Conservation (phyloP, 352 stramenopile genomes). For the Elongisporangium undulatum region DNA sequence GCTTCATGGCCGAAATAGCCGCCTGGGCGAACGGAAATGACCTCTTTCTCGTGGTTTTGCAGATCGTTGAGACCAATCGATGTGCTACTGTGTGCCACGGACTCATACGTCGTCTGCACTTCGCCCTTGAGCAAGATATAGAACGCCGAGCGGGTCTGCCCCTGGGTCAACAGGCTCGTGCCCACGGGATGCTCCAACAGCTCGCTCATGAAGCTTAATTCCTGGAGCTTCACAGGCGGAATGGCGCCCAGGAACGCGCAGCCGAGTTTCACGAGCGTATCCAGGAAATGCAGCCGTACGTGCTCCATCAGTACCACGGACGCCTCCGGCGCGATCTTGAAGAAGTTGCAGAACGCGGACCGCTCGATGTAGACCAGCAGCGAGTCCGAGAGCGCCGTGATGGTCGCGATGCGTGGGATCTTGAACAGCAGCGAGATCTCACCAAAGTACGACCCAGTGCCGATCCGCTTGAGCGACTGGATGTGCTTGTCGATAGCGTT, state of each 20-base stretch:
- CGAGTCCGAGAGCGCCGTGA: slow-evolving; percentile 55
- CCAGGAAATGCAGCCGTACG: slow-evolving; percentile 53
- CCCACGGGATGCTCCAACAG: slow-evolving; percentile 31
- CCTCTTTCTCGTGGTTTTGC: slow-evolving; percentile 11
- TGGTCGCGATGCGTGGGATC: slow-evolving; percentile 59
- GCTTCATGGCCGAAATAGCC: slow-evolving; percentile 69
- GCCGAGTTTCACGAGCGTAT: slow-evolving; percentile 55
- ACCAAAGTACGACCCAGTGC: slow-evolving; percentile 57
- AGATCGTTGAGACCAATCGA: background rate
- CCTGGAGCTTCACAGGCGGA: slow-evolving; percentile 41
- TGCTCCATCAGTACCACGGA: slow-evolving; percentile 53
- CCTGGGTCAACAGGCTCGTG: slow-evolving; percentile 22
- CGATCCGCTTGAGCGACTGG: slow-evolving; percentile 49
- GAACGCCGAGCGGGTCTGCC: slow-evolving; percentile 26
- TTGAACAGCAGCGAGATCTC: slow-evolving; percentile 73
- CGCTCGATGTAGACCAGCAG: slow-evolving; percentile 69
- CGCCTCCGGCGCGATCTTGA: slow-evolving; percentile 59
- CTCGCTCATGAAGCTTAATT: slow-evolving; percentile 50
- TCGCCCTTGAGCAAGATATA: slow-evolving; percentile 42
- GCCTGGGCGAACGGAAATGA: slow-evolving; percentile 33
- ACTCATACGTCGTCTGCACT: slow-evolving; percentile 29
- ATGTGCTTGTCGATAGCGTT: slow-evolving; percentile 25
- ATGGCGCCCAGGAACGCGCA: slow-evolving; percentile 53
- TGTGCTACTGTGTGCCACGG: slow-evolving; percentile 1
- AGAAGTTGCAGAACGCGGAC: slow-evolving; percentile 63